A percentile compares a stretch with the other conserved stretches of the same genome.
phyloP scores from a whole-genome alignment of 345 rosid species.

The Acer negundo region DNA sequence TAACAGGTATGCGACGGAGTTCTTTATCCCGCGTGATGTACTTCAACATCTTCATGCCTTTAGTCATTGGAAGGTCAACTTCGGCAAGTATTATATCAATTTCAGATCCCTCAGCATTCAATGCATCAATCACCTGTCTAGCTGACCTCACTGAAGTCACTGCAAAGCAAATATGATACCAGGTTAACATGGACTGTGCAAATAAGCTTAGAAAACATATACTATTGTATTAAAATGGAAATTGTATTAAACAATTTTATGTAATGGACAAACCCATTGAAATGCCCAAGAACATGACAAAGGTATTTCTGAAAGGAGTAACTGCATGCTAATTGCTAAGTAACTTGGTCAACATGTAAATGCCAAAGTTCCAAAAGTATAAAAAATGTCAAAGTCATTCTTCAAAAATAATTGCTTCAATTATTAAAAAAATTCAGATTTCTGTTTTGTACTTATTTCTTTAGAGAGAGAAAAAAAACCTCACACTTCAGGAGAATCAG shows the following conservation, averaged over 20 bases:
- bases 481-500: background rate
- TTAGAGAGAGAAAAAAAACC: background rate
- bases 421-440: too few species aligned
- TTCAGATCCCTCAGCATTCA: constrained; percentile 94
- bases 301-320: background rate
- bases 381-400: background rate
- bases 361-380: background rate
- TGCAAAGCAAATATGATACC: constrained; percentile 36
- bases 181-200: constrained; percentile 1
- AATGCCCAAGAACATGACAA: background rate
- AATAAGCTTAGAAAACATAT: background rate
- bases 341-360: background rate
- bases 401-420: background rate
- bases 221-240: background rate
- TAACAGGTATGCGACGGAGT: constrained; percentile 86
- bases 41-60: constrained; percentile 96
- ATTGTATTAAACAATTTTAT: background rate
- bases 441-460: background rate
- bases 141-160: constrained; percentile 90
- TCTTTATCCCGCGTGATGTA: constrained; percentile 84
- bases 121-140: constrained; percentile 92
- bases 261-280: too few species aligned
- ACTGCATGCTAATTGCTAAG: background rate
- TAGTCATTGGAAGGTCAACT: constrained; percentile 92
- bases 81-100: constrained; percentile 95